phyloP scores from a whole-genome alignment of 257 asterid genomes.

The Salvia splendens region DNA sequence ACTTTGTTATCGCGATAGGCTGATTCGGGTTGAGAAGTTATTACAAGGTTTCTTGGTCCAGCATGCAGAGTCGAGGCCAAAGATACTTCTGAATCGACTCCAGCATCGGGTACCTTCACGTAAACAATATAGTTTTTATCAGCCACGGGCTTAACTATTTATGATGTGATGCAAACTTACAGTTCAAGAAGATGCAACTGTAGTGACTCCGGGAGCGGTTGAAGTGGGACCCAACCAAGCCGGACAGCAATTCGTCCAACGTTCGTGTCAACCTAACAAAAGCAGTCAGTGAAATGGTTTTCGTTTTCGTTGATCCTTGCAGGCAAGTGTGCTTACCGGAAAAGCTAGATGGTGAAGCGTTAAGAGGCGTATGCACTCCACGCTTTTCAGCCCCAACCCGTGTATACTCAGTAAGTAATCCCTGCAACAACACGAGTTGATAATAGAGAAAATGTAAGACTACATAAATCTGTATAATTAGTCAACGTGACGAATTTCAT shows the following conservation, averaged over 20 bases:
- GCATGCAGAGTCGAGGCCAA: slow-evolving; percentile 89
- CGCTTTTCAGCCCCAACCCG: slow-evolving; percentile 83
- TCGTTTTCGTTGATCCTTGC: slow-evolving; percentile 18
- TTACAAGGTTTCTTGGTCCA: slow-evolving; percentile 82
- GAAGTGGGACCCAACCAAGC: slow-evolving; percentile 94
- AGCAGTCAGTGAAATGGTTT: slow-evolving; percentile 33
- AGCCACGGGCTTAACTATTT: slow-evolving; percentile 15
- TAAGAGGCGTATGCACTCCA: slow-evolving; percentile 77
- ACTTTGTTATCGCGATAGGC: slow-evolving; percentile 24
- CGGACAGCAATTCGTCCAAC: slow-evolving; percentile 89
- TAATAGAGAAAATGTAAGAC: slow-evolving; percentile 23
- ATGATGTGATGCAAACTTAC: slow-evolving; percentile 46
- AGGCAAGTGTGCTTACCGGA: slow-evolving; percentile 58
- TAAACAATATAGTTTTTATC: slow-evolving; percentile 27
- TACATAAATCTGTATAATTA: not conserved
- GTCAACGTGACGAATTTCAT: not conserved
- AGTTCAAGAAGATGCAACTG: slow-evolving; percentile 84
- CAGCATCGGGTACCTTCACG: slow-evolving; percentile 68
- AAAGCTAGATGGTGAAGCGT: slow-evolving; percentile 85
- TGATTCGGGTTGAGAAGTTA: slow-evolving; percentile 29
- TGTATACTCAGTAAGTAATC: slow-evolving; percentile 73
- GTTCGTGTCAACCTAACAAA: slow-evolving; percentile 78
- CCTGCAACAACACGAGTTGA: slow-evolving; percentile 43
- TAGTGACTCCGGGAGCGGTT: slow-evolving; percentile 82
- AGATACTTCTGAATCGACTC: slow-evolving; percentile 81